These are phyloP conservation scores for Fraxinus greggii DNA, from an alignment of 305 asterid genomes.

Conservation along the genomic window DNA sequence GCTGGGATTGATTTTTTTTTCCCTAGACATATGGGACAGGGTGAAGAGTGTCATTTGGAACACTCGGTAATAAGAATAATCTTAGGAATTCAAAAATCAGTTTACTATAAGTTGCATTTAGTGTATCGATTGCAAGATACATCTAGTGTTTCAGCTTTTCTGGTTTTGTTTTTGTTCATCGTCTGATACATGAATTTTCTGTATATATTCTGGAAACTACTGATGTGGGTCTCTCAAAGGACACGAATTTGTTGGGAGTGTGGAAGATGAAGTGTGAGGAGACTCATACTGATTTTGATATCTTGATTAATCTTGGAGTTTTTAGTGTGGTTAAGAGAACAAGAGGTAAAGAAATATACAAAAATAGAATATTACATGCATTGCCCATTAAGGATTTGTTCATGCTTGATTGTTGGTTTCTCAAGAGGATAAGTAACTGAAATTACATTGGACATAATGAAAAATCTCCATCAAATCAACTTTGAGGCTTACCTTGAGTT, in stretches of 20 bases:
- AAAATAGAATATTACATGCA: not conserved
- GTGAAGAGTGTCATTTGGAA: not conserved
- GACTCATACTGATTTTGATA: not conserved
- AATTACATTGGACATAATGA: not conserved
- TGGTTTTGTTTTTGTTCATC: not conserved
- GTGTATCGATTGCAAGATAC: not conserved
- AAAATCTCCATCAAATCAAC: not conserved
- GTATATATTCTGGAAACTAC: not conserved
- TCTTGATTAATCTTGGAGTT: not conserved
- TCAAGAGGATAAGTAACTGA: not conserved
- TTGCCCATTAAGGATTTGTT: not conserved
- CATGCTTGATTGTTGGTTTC: not conserved
- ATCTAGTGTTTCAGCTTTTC: not conserved
- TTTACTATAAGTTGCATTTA: not conserved
- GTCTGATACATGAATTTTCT: not conserved
- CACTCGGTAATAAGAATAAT: not conserved
- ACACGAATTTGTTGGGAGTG: not conserved
- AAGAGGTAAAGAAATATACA: not conserved
- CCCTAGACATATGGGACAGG: not conserved
- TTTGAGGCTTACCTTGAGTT: not conserved
- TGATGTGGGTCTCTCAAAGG: not conserved
- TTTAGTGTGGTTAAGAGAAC: not conserved
- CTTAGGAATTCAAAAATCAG: not conserved
- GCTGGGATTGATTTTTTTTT: not conserved
- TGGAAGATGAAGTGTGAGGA: not conserved